These are phyloP conservation scores for Pythium sp. DNA, from an alignment of 352 stramenopile species.

Conservation along the genomic window DNA sequence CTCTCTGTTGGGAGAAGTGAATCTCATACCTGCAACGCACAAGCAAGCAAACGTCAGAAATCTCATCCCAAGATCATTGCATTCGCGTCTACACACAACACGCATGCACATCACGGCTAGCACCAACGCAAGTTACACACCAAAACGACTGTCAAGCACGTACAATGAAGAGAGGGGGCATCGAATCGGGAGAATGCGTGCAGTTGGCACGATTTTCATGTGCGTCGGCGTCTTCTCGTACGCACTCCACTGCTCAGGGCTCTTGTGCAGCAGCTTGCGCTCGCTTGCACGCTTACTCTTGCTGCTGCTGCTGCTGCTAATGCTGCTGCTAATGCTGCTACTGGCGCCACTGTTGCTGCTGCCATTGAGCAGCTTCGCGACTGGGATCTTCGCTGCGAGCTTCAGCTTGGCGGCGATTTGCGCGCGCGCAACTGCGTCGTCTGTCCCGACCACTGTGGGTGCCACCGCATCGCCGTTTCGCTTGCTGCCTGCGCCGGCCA, in stretches of 20 bases:
- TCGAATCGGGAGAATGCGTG: constrained; percentile 74
- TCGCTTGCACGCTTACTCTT: constrained; percentile 17
- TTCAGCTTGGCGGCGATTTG: constrained; percentile 24
- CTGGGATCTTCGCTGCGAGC: constrained; percentile 12
- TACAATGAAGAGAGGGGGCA: constrained; percentile 78
- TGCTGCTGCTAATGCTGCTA: neutral
- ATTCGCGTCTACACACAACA: neutral
- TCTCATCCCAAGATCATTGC: neutral
- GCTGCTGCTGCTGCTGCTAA: constrained; percentile 19
- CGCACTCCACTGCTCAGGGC: constrained; percentile 52
- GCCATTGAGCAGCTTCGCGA: constrained; percentile 15
- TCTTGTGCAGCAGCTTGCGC: constrained; percentile 72
- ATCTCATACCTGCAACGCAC: constrained; percentile 70
- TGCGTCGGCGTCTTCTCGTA: constrained; percentile 61
- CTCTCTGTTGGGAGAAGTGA: constrained; percentile 60
- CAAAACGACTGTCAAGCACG: constrained; percentile 11
- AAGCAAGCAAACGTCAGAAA: neutral
- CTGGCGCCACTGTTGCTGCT: constrained; percentile 6
- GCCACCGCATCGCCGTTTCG: neutral
- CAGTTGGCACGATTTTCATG: constrained; percentile 44
- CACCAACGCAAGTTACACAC: constrained; percentile 3
- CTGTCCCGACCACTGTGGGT: constrained; percentile 12
- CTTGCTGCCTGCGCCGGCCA: neutral
- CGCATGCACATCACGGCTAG: neutral
- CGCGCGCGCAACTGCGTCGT: constrained; percentile 16